Evolutionary conservation across 2,329 filamentous ascomycete species (phyloP).

Genomic region (Macrophomina phaseolina): DNA sequence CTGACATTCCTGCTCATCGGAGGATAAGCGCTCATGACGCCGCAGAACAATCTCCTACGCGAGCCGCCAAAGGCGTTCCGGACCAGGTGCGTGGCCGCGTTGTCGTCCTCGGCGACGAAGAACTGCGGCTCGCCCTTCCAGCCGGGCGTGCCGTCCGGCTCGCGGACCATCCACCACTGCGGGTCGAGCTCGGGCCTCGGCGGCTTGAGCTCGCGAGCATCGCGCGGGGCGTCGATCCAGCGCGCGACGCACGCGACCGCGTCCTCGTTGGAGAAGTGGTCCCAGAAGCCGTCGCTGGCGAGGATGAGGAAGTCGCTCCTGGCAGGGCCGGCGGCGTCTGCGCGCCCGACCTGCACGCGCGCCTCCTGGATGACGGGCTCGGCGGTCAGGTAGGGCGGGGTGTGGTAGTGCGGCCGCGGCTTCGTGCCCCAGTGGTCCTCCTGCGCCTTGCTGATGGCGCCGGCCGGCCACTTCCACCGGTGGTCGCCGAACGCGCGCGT

Average conservation of each 20-base stretch:
- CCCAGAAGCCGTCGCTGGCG: constrained; percentile 71
- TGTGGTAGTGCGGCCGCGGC: constrained; percentile 51
- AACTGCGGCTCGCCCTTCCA: constrained; percentile 35
- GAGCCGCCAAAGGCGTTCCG: constrained; percentile 61
- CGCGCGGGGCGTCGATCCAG: constrained; percentile 57
- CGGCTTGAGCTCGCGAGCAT: not conserved
- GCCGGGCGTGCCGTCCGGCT: not conserved
- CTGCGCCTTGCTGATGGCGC: constrained; percentile 53
- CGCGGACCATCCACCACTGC: not conserved
- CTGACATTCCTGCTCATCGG: constrained; percentile 47
- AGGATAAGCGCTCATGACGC: constrained; percentile 43
- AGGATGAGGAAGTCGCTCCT: constrained; percentile 65
- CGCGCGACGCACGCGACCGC: constrained; percentile 63
- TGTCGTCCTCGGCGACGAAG: constrained; percentile 58
- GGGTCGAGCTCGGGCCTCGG: too few species aligned
- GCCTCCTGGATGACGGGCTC: constrained; percentile 68
- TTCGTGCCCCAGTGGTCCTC: constrained; percentile 57
- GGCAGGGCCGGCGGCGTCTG: constrained; percentile 13
- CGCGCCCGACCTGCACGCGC: constrained; percentile 50
- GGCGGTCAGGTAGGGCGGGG: constrained; percentile 72
- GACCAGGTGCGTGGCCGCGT: constrained; percentile 58
- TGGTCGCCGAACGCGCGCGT: constrained; percentile 73
- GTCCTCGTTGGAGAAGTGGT: constrained; percentile 62
- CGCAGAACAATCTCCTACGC: constrained; percentile 46
- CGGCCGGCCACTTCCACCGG: constrained; percentile 69